Evolutionary conservation across 2,329 filamentous ascomycete species (phyloP).

Genomic region (Aspergillus phoenicis): DNA sequence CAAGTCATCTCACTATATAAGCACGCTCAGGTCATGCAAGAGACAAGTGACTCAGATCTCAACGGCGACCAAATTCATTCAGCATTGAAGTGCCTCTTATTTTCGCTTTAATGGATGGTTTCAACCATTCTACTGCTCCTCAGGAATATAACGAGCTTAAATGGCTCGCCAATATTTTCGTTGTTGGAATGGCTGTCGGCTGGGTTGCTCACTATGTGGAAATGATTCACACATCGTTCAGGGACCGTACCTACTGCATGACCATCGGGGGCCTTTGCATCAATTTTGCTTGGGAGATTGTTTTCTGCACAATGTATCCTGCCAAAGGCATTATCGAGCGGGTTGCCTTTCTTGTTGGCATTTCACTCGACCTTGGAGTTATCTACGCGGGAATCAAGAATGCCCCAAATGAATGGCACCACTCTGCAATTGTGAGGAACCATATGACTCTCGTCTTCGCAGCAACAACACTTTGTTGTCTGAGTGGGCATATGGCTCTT

Average conservation of each 20-base stretch:
- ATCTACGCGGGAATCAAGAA: constrained; percentile 19
- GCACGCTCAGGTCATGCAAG: neutral
- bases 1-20: neutral
- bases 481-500: constrained; percentile 12
- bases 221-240: constrained; percentile 20
- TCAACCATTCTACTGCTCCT: neutral
- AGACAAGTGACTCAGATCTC: neutral
- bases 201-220: constrained; percentile 21
- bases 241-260: constrained; percentile 21
- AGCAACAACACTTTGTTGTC: constrained; percentile 7
- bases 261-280: constrained; percentile 20
- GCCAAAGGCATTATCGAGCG: constrained; percentile 14
- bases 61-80: neutral
- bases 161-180: constrained; percentile 10
- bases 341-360: constrained; percentile 5
- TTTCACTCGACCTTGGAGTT: constrained; percentile 18
- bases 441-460: constrained; percentile 17
- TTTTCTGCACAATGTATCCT: constrained; percentile 21
- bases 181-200: constrained; percentile 17
- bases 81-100: neutral
- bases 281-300: constrained; percentile 24
- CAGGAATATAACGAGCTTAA: constrained; percentile 7
- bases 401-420: constrained; percentile 19
- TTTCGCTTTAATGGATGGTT: constrained; percentile 9
- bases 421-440: constrained; percentile 21